Conservation (phyloP, 2,329 filamentous ascomycete genomes). For the Madurella mycetomatis region DNA sequence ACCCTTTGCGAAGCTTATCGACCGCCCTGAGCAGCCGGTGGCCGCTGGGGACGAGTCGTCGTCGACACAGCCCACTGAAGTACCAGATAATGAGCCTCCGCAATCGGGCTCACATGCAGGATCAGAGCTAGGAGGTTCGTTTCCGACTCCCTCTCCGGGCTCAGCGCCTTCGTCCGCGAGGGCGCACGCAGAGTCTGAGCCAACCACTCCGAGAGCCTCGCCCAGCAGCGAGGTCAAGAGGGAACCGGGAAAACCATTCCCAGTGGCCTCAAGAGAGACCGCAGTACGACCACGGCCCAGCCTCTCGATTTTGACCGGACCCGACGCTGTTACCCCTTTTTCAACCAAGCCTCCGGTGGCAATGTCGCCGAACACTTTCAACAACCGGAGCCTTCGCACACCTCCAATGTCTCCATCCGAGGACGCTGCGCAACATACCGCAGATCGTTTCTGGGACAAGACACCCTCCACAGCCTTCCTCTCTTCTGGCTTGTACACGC, state of each 20-base stretch:
- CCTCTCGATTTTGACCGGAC: not conserved
- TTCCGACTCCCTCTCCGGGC: not conserved
- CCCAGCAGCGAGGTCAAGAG: not conserved
- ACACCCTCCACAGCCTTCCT: not conserved
- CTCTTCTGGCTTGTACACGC: not conserved
- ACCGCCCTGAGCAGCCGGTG: constrained; percentile 14
- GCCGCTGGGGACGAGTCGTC: not conserved
- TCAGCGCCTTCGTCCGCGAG: not conserved
- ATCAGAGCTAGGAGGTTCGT: not conserved
- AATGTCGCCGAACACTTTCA: not conserved
- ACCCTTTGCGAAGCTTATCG: constrained; percentile 33
- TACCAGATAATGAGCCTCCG: not conserved
- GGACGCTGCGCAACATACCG: not conserved
- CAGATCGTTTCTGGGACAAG: not conserved
- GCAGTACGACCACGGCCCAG: not conserved
- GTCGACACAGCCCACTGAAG: not conserved
- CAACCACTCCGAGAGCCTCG: not conserved
- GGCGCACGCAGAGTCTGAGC: not conserved
- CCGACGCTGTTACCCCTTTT: not conserved
- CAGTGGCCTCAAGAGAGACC: not conserved
- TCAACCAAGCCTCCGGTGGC: not conserved
- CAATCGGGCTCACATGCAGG: not conserved
- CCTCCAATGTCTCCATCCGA: not conserved
- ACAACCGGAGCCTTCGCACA: not conserved
- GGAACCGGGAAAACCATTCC: not conserved